Conservation (phyloP, 2,329 filamentous ascomycete species). For the Amauroascus verrucosus region DNA sequence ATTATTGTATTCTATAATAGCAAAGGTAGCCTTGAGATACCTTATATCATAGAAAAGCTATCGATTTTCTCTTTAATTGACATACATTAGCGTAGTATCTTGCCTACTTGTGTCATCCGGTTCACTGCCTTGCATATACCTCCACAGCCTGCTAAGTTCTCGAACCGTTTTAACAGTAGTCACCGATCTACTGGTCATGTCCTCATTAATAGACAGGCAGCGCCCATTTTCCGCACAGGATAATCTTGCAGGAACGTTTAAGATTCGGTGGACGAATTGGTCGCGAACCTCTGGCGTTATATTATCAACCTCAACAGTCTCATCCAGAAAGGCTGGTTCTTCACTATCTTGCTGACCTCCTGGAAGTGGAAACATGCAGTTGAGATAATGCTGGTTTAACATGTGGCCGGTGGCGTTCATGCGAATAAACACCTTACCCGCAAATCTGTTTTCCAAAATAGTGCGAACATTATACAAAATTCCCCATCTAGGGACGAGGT, state of each 20-base stretch:
- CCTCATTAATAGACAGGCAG: not conserved
- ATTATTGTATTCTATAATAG: too few species aligned
- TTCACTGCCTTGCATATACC: conserved; percentile 20
- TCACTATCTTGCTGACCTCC: conserved; percentile 6
- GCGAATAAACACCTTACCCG: conserved; percentile 41
- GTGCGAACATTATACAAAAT: conserved; percentile 57
- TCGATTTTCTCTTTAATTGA: too few species aligned
- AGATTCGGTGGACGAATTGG: not conserved
- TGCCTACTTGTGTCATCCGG: conserved; percentile 16
- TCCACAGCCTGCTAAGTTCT: conserved; percentile 18
- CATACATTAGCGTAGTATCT: not conserved
- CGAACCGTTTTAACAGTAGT: conserved; percentile 12
- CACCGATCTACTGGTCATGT: not conserved
- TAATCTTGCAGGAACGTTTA: not conserved
- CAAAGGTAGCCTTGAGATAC: too few species aligned
- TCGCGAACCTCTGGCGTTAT: conserved; percentile 5
- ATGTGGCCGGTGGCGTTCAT: conserved; percentile 33
- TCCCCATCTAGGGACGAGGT: conserved; percentile 66
- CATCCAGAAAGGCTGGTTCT: conserved; percentile 12
- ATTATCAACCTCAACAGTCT: conserved; percentile 12
- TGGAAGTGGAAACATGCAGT: conserved; percentile 33
- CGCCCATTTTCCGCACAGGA: not conserved
- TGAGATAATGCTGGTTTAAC: conserved; percentile 38
- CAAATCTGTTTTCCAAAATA: conserved; percentile 39
- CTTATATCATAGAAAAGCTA: too few species aligned